These are phyloP conservation scores for Rhizopogon salebrosus DNA, from an alignment of 768 basidiomycete species.

Conservation along the genomic window DNA sequence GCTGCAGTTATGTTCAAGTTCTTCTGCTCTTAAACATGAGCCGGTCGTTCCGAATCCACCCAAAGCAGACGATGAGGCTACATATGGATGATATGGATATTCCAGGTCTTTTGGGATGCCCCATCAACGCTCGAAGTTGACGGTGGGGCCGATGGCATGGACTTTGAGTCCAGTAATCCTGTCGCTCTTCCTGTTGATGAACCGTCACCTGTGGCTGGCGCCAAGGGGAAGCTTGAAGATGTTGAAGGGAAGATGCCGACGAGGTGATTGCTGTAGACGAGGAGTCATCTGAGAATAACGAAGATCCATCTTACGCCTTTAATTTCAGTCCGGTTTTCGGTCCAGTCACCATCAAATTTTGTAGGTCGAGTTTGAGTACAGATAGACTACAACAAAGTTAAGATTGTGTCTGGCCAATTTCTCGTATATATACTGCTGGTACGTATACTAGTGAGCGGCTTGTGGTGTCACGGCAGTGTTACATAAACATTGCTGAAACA, in stretches of 20 bases:
- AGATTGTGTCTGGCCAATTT: too few species aligned
- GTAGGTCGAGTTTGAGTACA: too few species aligned
- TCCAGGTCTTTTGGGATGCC: conserved; percentile 27
- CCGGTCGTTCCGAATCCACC: conserved; percentile 28
- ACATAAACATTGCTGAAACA: too few species aligned
- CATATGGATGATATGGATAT: conserved; percentile 29
- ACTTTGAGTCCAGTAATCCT: conserved; percentile 10
- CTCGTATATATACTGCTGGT: too few species aligned
- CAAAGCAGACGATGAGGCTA: conserved; percentile 17
- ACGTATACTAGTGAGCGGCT: too few species aligned
- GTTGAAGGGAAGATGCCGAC: conserved; percentile 37
- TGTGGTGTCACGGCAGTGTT: too few species aligned
- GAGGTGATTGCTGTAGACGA: conserved; percentile 18
- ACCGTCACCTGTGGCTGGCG: conserved; percentile 16
- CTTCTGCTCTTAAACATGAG: conserved; percentile 28
- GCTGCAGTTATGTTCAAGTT: conserved; percentile 30
- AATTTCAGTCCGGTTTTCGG: too few species aligned
- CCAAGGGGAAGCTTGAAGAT: conserved; percentile 42
- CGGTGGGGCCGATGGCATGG: conserved; percentile 27
- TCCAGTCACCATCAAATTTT: too few species aligned
- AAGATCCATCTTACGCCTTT: conserved; percentile 50
- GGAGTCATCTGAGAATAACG: conserved; percentile 39
- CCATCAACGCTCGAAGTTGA: conserved; percentile 11
- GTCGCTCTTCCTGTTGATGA: conserved; percentile 18
- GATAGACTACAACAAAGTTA: too few species aligned